Evolutionary conservation across 768 basidiomycete species (phyloP).

Genomic region (Lentinula edodes): DNA sequence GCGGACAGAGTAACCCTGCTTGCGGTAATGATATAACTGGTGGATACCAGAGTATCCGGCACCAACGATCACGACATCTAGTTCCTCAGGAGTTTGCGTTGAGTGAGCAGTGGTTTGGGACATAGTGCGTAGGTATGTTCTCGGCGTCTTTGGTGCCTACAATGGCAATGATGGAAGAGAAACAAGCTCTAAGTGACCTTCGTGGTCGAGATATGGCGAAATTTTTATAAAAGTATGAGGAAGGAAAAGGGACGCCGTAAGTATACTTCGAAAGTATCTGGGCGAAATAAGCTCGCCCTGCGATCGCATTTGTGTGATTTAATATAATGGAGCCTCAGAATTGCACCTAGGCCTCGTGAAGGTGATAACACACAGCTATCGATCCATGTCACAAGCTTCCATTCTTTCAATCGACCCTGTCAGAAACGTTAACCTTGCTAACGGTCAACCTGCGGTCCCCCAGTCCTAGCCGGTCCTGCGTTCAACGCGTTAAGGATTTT

Average conservation of each 20-base stretch:
- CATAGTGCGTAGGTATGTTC: background rate
- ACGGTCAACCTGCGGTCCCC: no score
- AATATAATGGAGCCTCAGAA: no score
- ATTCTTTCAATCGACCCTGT: background rate
- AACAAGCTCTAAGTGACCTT: no score
- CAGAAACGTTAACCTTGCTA: background rate
- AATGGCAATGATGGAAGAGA: no score
- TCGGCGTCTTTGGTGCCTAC: background rate
- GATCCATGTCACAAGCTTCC: background rate
- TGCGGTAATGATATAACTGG: background rate
- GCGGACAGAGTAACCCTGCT: slow-evolving; percentile 2
- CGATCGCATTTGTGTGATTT: no score
- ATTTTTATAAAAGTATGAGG: background rate
- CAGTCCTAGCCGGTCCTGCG: no score
- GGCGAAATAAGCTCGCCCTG: background rate
- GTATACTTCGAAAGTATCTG: background rate
- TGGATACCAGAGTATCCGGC: slow-evolving; percentile 20
- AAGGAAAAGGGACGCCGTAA: background rate
- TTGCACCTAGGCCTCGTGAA: background rate
- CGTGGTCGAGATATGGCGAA: no score
- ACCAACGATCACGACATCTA: slow-evolving; percentile 20
- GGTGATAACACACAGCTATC: background rate
- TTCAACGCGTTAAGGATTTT: no score
- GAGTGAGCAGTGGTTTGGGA: background rate
- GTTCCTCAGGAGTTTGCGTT: background rate